A percentile compares a stretch with the other conserved stretches of the same genome.
Conservation (phyloP, 139 green algal genomes). For the Chlamydomonas sp. region DNA sequence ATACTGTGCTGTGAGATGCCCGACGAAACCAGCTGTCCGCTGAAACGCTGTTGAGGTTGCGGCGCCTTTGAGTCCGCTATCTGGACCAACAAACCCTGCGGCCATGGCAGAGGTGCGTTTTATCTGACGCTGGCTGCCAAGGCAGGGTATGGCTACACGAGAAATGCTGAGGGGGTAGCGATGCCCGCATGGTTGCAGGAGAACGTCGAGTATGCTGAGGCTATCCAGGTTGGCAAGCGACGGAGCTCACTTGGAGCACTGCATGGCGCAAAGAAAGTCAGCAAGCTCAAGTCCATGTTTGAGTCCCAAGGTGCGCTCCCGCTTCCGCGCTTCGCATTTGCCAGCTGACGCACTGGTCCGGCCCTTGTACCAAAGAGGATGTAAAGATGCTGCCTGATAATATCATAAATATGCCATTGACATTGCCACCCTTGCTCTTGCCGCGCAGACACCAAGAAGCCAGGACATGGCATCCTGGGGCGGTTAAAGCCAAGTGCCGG, state of each 20-base stretch:
- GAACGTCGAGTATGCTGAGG: not conserved
- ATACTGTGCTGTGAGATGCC: too few relatives aligned
- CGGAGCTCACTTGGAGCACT: constrained; percentile 22
- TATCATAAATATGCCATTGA: not conserved
- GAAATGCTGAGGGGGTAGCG: too few relatives aligned
- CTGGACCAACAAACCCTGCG: too few relatives aligned
- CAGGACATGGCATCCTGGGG: constrained; percentile 10
- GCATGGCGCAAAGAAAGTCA: constrained; percentile 7
- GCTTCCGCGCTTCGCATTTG: not conserved
- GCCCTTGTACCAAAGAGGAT: too few relatives aligned
- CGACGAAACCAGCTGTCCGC: too few relatives aligned
- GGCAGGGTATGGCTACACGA: too few relatives aligned
- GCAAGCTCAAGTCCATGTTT: constrained; percentile 37
- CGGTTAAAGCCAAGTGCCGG: constrained; percentile 8
- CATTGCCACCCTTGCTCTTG: not conserved
- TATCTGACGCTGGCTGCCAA: too few relatives aligned
- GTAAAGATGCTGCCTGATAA: too few relatives aligned
- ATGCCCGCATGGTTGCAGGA: not conserved
- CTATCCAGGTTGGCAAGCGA: constrained; percentile 23
- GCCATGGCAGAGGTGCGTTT: too few relatives aligned
- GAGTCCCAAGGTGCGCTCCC: constrained; percentile 20
- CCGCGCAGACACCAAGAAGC: not conserved
- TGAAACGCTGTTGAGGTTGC: too few relatives aligned
- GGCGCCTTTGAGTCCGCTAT: too few relatives aligned
- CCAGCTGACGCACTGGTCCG: too few relatives aligned